These are phyloP conservation scores for Castanea sativa DNA, from an alignment of 306 rosid species.

Conservation along the genomic window DNA sequence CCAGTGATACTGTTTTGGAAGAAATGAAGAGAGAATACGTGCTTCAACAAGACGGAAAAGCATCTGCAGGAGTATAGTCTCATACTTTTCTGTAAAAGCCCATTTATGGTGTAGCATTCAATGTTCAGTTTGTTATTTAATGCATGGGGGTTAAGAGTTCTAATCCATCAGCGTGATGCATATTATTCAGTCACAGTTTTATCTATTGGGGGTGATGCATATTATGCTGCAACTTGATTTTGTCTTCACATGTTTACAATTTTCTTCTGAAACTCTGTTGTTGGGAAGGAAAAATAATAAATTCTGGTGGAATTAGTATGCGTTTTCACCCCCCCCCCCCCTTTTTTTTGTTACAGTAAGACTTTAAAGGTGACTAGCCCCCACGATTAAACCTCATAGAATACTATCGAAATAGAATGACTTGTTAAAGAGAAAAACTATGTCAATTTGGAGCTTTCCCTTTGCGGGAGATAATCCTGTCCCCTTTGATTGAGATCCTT, in stretches of 20 bases:
- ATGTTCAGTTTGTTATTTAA: background rate
- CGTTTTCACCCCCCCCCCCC: no score
- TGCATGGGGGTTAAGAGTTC: background rate
- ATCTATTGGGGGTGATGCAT: background rate
- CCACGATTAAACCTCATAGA: no score
- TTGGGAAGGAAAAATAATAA: background rate
- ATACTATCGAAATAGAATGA: no score
- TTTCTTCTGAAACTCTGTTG: background rate
- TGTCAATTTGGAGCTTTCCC: no score
- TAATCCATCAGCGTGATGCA: background rate
- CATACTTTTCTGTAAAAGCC: background rate
- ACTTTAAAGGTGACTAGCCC: no score
- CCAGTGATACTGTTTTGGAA: constrained; percentile 72
- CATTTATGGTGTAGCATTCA: background rate
- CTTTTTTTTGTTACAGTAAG: no score
- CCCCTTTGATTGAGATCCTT: no score
- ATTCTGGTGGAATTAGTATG: no score
- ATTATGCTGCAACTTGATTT: background rate
- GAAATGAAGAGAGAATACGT: constrained; percentile 77
- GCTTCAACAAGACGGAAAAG: constrained; percentile 43
- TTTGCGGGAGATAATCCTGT: no score
- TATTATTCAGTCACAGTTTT: no score
- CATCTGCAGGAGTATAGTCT: constrained; percentile 37
- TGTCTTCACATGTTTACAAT: background rate
- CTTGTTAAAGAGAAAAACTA: no score